Evolutionary conservation across 2,329 filamentous ascomycete genomes (phyloP), one percentile per base, ranked within the genome.

Genomic region (Xylaria polymorpha): DNA sequence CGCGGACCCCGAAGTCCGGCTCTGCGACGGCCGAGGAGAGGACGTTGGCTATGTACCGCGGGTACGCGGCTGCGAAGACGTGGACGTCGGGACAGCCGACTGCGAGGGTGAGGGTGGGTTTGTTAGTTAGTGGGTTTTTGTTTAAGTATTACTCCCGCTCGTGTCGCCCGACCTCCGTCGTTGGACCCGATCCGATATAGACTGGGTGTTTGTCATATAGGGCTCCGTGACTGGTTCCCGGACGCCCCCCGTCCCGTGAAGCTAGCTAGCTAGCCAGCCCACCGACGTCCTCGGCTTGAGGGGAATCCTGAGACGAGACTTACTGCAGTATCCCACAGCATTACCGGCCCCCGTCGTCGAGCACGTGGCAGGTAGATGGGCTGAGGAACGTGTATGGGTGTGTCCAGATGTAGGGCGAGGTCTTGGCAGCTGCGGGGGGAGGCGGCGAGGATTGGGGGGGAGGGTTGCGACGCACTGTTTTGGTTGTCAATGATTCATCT

Each of bases 341-440:
- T 57, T 70, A 3, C 83, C 84, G 4, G 72, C 51, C 50, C 50
- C 84, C 84, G 74, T 85, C 82, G 75, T 85, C 85, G 15, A 86
- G 80, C 12, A 86, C 81, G 75, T 84, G 82, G 79, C 83, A 84
- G 15, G 81, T 82, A 12, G 70, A 48, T 0, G 84, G 83, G 9
- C 79, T 83, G 67, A 86, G 82, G 72, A 81, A 77, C 18, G 83
- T 85, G 79, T 83, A 86, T 44, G 81, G 84, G 74, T 85, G 84
- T 9, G 83, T 84, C 85, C 85, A 86, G 74, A 86, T 72, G 77
- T 86, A 86, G 0, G 84, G 84, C 15, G 83, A 79, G 37, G 85
- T 78, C 20, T 77, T 77, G 56, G 72, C 69, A 5, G 79, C 80
- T 12, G 73, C 74, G 43, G 79, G 74, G 74, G 35, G 81, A 82